Evolutionary conservation across 129 eudicot genomes (phyloP).

Genomic region (Heracleum sosnowskyi): DNA sequence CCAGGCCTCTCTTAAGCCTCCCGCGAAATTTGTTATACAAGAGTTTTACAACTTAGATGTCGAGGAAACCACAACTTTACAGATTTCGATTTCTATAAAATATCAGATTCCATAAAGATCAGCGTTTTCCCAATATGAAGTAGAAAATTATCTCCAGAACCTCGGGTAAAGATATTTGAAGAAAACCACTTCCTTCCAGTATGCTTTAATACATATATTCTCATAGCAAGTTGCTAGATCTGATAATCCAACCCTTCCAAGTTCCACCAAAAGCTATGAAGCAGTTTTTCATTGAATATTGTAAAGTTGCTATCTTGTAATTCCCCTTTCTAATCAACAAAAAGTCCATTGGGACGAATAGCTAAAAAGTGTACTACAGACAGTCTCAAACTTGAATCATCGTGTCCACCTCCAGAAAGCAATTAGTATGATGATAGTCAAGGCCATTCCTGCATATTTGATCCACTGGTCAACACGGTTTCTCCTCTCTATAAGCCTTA

Average conservation of each 20-base stretch:
- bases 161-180: not conserved
- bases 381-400: constrained; percentile 16
- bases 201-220: not conserved
- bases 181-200: not conserved
- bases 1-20: not conserved
- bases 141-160: not conserved
- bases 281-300: not conserved
- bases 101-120: not conserved
- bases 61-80: not conserved
- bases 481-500: constrained; percentile 84
- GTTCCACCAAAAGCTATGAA: not conserved
- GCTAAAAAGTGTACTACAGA: not conserved
- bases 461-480: constrained; percentile 90
- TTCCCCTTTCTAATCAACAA: not conserved
- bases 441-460: constrained; percentile 80
- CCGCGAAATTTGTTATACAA: not conserved
- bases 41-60: not conserved
- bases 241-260: not conserved
- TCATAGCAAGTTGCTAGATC: not conserved
- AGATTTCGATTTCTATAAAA: not conserved
- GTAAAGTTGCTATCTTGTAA: not conserved
- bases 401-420: constrained; percentile 86
- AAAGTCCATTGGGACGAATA: not conserved
- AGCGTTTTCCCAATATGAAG: not conserved
- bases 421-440: constrained; percentile 64